A percentile compares a stretch with the other conserved stretches of the same genome.
Evolutionary conservation across 2,329 filamentous ascomycete species (phyloP).

Genomic region (Claviceps maximensis): DNA sequence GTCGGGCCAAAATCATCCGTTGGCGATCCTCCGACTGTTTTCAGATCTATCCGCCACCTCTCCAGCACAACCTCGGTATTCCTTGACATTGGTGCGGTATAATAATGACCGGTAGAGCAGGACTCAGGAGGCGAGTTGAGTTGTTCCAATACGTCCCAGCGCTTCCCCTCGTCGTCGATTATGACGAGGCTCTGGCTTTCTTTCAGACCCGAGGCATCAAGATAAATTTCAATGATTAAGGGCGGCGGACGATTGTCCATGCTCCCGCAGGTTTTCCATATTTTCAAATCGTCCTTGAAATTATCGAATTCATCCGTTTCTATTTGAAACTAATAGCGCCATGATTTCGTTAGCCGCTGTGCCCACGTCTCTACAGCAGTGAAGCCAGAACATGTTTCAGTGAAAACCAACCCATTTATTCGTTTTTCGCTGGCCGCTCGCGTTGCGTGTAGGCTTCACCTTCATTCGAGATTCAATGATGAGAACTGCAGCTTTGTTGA

Average conservation of each 20-base stretch:
- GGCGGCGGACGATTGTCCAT: constrained; percentile 66
- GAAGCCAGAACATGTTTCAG: neutral
- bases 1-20: constrained; percentile 46
- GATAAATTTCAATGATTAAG: constrained; percentile 79
- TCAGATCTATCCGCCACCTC: constrained; percentile 78
- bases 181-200: constrained; percentile 79
- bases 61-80: constrained; percentile 72
- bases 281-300: constrained; percentile 65
- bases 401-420: constrained; percentile 69
- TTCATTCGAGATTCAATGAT: constrained; percentile 71
- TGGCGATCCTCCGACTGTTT: constrained; percentile 33
- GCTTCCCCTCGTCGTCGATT: constrained; percentile 77
- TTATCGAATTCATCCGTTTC: constrained; percentile 87
- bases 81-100: constrained; percentile 27
- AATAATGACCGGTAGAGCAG: constrained; percentile 32
- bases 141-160: constrained; percentile 83
- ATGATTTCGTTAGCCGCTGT: neutral
- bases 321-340: constrained; percentile 65
- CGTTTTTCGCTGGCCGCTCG: constrained; percentile 40
- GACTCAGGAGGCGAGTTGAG: constrained; percentile 52
- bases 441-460: constrained; percentile 37
- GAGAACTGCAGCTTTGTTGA: constrained; percentile 73
- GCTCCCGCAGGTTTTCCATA: constrained; percentile 71
- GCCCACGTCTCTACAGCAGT: neutral
- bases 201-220: constrained; percentile 67